These are phyloP conservation scores for Zancudomyces culisetae DNA, from an alignment of 371 early-diverging fungal species.

Conservation along the genomic window DNA sequence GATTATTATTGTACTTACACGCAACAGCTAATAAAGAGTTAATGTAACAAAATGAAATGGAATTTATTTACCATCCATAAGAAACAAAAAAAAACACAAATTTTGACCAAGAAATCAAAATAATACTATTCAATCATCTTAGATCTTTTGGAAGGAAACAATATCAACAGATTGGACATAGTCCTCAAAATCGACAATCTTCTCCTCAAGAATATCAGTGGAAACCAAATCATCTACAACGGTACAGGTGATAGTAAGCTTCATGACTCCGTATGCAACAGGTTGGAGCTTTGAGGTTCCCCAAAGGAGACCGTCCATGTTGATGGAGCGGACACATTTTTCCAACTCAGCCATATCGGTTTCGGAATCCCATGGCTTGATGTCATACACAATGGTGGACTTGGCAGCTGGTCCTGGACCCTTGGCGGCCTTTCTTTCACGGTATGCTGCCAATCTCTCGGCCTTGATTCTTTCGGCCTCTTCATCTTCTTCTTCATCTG, in stretches of 20 bases:
- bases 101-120: too few species aligned
- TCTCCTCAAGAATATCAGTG: slow-evolving; percentile 60
- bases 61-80: too few species aligned
- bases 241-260: slow-evolving; percentile 84
- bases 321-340: slow-evolving; percentile 44
- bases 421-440: slow-evolving; percentile 82
- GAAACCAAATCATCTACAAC: slow-evolving; percentile 83
- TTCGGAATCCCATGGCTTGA: slow-evolving; percentile 97
- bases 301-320: slow-evolving; percentile 84
- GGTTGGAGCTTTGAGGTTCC: slow-evolving; percentile 56
- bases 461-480: slow-evolving; percentile 76
- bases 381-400: slow-evolving; percentile 77
- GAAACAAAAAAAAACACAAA: too few species aligned
- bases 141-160: slow-evolving; percentile 84
- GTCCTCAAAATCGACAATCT: slow-evolving; percentile 63
- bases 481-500: slow-evolving; percentile 83
- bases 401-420: slow-evolving; percentile 73
- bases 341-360: slow-evolving; percentile 69
- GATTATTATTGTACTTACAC: too few species aligned
- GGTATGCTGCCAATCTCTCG: slow-evolving; percentile 79
- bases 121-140: too few species aligned
- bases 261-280: slow-evolving; percentile 85
- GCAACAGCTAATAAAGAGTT: too few species aligned
- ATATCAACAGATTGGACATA: slow-evolving; percentile 85
- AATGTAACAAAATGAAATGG: too few species aligned